Conservation (phyloP, 257 asterid species). For the Solanum bulbocastanum region DNA sequence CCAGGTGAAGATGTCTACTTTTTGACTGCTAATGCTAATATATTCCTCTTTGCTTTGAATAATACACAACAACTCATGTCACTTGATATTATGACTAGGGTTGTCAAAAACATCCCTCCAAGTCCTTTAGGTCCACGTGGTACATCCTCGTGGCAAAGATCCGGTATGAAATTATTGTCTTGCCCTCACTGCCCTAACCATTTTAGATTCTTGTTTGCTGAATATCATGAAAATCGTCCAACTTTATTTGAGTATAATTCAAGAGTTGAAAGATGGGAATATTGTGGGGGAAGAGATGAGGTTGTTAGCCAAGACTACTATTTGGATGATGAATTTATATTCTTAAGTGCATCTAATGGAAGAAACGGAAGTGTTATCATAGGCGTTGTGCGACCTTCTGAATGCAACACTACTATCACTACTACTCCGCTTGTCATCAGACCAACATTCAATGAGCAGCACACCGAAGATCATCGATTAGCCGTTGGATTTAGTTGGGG, state of each 20-base stretch:
- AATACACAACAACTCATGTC: conserved; percentile 30
- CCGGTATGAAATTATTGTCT: conserved; percentile 28
- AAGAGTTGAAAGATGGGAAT: background rate
- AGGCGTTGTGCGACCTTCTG: conserved; percentile 1
- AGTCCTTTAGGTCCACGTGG: conserved; percentile 41
- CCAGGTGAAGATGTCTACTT: conserved; percentile 35
- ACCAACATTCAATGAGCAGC: conserved; percentile 13
- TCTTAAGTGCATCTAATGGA: conserved; percentile 25
- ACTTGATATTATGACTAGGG: conserved; percentile 19
- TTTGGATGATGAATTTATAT: background rate
- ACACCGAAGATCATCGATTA: background rate
- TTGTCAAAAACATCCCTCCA: conserved; percentile 25
- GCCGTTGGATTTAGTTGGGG: conserved; percentile 18
- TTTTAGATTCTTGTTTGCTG: conserved; percentile 28
- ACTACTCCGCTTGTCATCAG: conserved; percentile 10
- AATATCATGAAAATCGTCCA: conserved; percentile 9
- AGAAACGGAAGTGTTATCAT: conserved; percentile 19
- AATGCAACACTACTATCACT: background rate
- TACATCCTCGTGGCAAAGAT: conserved; percentile 35
- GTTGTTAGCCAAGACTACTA: background rate
- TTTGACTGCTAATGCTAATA: conserved; percentile 31
- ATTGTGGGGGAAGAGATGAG: background rate
- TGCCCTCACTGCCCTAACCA: conserved; percentile 1
- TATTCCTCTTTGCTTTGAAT: conserved; percentile 31
- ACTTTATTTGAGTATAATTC: conserved; percentile 27